Evolutionary conservation across 768 basidiomycete genomes (phyloP).

Genomic region (Termitomyces sp.): DNA sequence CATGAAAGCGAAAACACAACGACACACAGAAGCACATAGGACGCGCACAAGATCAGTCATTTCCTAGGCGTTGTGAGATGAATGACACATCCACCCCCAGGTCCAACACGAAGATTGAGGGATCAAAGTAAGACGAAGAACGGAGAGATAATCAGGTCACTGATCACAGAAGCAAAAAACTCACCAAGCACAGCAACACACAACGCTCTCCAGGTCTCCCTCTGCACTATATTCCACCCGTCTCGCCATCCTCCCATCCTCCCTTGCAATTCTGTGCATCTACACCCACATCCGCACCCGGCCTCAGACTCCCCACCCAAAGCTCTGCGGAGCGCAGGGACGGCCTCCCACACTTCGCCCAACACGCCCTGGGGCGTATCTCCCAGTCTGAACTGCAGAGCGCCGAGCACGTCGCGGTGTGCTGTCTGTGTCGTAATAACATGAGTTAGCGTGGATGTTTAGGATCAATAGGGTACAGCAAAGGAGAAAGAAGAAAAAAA

Average conservation of each 20-base stretch:
- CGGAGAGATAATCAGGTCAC: background rate
- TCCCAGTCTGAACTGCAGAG: slow-evolving; percentile 44
- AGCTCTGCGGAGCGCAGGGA: slow-evolving; percentile 45
- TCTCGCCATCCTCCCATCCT: slow-evolving; percentile 12
- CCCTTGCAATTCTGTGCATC: slow-evolving; percentile 11
- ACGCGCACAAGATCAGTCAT: no score
- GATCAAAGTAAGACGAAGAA: background rate
- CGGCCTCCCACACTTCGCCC: slow-evolving; percentile 53
- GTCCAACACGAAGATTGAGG: background rate
- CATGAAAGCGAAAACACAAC: background rate
- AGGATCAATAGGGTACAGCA: background rate
- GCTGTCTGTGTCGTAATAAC: slow-evolving; percentile 31
- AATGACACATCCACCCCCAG: background rate
- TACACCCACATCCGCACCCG: background rate
- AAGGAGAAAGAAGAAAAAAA: background rate
- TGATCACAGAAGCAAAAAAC: slow-evolving; percentile 11
- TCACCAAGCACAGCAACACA: slow-evolving; percentile 37
- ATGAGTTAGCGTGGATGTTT: background rate
- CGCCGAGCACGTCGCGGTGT: slow-evolving; percentile 51
- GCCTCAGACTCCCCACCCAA: background rate
- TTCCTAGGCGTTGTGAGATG: no score
- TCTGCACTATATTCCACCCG: slow-evolving; percentile 43
- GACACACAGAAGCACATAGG: background rate
- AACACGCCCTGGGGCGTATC: slow-evolving; percentile 50
- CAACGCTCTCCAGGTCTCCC: slow-evolving; percentile 47